Evolutionary conservation across 192 early-diverging fungal species (phyloP), one percentile per base, ranked within the genome.

Genomic region (Ramicandelaber brevisporus): DNA sequence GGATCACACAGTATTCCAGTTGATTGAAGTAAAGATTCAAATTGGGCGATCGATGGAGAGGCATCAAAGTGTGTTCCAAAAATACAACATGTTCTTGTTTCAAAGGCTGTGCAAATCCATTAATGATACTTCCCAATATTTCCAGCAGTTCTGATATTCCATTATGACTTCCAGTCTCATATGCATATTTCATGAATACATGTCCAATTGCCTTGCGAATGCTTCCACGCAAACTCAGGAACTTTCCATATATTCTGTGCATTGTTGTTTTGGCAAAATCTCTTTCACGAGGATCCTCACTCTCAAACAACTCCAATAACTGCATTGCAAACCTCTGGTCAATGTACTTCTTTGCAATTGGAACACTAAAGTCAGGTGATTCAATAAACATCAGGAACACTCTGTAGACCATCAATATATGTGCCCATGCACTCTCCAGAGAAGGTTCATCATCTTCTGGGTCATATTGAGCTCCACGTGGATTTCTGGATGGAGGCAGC

Each of bases 51-150:
- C 96, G 96, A 58, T 99, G 93, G 29, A 99, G 53, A 5, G 93
- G 93, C 33, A 99, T 54, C 36, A 99, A 63, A 13, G 92, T 90
- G 29, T 76, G 64, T 27, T 72, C 73, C 29, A 99, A 46, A 53
- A 99, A 99, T 15, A 72, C 73, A 54, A 90, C 86, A 60, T 99
- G 93, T 57, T 99, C 93, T 31, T 96, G 85, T 49, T 99, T 99
- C 21, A 99, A 60, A 23, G 93, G 93, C 14, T 95, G 59, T 1
- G 93, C 89, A 47, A 99, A 99, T 11, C 93, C 93, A 48, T 99
- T 99, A 57, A 99, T 99, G 40, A 99, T 99, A 58, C 93, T 99
- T 39, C 93, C 93, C 14, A 99, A 59, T 40, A 99, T 99, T 51
- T 99, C 93, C 11, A 99, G 48, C 30, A 99, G 54, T 52, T 99